Percentiles rank a stretch among this genome's conserved stretches.
Evolutionary conservation across 176 grass and related monocot species (phyloP).

Genomic region (Paspalum vaginatum): DNA sequence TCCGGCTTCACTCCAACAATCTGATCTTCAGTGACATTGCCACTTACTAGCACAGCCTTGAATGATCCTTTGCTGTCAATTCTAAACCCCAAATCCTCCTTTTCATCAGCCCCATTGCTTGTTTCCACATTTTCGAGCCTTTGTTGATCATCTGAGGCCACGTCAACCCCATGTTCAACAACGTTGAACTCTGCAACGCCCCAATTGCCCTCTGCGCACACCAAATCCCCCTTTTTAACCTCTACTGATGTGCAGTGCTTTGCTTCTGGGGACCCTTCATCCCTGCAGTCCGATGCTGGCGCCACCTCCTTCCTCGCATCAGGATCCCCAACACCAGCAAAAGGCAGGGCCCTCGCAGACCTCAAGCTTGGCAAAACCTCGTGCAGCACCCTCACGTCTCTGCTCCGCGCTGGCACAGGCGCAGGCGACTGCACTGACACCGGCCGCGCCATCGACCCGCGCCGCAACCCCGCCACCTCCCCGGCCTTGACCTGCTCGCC

Average conservation of each 20-base stretch:
- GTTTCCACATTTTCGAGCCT: constrained; percentile 28
- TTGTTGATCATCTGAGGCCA: constrained; percentile 49
- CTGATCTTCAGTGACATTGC: constrained; percentile 18
- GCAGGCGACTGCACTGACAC: constrained; percentile 39
- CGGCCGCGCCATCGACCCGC: constrained; percentile 37
- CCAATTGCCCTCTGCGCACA: constrained; percentile 22
- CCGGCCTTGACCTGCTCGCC: constrained; percentile 45
- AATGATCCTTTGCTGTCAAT: constrained; percentile 12
- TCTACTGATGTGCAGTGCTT: constrained; percentile 79
- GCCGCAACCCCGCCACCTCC: constrained; percentile 46
- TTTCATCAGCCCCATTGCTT: constrained; percentile 22
- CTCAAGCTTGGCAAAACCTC: constrained; percentile 70
- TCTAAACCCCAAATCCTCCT: constrained; percentile 12
- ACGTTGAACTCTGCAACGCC: constrained; percentile 61
- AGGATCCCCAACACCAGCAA: constrained; percentile 24
- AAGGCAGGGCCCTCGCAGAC: constrained; percentile 45
- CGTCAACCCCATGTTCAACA: constrained; percentile 74
- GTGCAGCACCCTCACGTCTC: constrained; percentile 80
- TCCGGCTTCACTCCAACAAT: constrained; percentile 31
- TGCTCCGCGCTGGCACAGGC: constrained; percentile 46
- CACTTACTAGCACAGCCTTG: constrained; percentile 5
- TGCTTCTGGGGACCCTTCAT: constrained; percentile 56
- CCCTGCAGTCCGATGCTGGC: constrained; percentile 20
- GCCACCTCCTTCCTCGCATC: constrained; percentile 34
- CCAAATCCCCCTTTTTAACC: constrained; percentile 43